These are phyloP conservation scores for Aspergillus luchuensis DNA, from an alignment of 2,329 filamentous ascomycete genomes.

Conservation along the genomic window DNA sequence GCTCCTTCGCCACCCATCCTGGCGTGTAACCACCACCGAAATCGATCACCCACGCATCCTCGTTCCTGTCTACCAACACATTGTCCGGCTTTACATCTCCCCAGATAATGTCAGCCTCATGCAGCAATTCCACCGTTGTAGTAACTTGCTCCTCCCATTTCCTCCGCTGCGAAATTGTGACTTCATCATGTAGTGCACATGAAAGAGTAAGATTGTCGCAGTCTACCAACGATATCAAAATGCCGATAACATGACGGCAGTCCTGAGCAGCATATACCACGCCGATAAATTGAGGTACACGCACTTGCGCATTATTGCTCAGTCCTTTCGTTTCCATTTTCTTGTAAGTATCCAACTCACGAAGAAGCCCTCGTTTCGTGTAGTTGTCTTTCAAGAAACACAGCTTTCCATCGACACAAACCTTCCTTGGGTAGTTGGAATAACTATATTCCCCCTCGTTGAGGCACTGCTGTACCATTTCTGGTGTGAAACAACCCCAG, in stretches of 20 bases:
- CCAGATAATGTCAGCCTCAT: background rate
- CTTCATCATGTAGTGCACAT: background rate
- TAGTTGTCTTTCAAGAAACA: too few species aligned
- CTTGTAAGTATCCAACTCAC: background rate
- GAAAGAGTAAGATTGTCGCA: background rate
- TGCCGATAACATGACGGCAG: background rate
- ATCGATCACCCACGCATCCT: background rate
- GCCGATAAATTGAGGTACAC: background rate
- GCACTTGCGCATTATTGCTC: background rate
- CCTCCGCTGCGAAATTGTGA: background rate
- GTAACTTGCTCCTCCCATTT: background rate
- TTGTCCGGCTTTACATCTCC: background rate
- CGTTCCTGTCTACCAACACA: background rate
- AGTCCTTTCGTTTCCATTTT: background rate
- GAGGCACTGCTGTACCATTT: background rate
- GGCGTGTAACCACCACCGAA: background rate
- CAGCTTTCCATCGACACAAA: background rate
- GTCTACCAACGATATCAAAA: background rate
- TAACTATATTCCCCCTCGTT: background rate
- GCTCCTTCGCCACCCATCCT: background rate
- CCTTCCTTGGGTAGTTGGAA: background rate
- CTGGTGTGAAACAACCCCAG: background rate
- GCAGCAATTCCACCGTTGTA: background rate
- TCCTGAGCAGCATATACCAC: background rate
- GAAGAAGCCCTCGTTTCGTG: background rate